phyloP scores from a whole-genome alignment of 495 filamentous ascomycete species.

The Lepraria neglecta region DNA sequence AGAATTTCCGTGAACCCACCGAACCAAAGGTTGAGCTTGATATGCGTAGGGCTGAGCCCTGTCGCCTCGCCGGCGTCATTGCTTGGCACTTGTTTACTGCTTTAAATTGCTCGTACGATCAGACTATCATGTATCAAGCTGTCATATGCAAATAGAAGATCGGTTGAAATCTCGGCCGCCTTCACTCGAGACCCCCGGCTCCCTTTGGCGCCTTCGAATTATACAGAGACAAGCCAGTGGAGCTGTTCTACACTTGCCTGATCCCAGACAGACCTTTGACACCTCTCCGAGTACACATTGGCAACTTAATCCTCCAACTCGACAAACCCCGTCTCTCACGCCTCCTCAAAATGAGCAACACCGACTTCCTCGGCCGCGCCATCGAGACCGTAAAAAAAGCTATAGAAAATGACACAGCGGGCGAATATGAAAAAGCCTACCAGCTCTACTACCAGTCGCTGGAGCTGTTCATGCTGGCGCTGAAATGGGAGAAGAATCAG shows the following conservation, averaged over 20 bases:
- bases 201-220: not conserved
- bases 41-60: constrained; percentile 1
- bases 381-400: constrained; percentile 95
- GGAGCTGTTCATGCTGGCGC: constrained; percentile 90
- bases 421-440: constrained; percentile 94
- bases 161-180: not conserved
- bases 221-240: not conserved
- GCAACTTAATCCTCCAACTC: not conserved
- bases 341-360: constrained; percentile 74
- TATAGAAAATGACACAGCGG: constrained; percentile 91
- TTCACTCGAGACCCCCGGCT: not conserved
- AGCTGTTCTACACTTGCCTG: not conserved
- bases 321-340: constrained; percentile 5
- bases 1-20: not conserved
- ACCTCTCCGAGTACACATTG: not conserved
- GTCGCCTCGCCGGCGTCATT: constrained; percentile 7
- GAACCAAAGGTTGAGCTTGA: not conserved
- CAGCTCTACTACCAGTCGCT: constrained; percentile 89
- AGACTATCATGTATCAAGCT: not conserved
- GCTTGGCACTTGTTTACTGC: constrained; percentile 12
- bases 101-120: not conserved
- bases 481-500: constrained; percentile 98
- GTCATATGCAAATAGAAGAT: not conserved
- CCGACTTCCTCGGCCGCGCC: constrained; percentile 90
- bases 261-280: not conserved